phyloP scores from a whole-genome alignment of 495 filamentous ascomycete genomes.

The Talaromyces wortmannii region DNA sequence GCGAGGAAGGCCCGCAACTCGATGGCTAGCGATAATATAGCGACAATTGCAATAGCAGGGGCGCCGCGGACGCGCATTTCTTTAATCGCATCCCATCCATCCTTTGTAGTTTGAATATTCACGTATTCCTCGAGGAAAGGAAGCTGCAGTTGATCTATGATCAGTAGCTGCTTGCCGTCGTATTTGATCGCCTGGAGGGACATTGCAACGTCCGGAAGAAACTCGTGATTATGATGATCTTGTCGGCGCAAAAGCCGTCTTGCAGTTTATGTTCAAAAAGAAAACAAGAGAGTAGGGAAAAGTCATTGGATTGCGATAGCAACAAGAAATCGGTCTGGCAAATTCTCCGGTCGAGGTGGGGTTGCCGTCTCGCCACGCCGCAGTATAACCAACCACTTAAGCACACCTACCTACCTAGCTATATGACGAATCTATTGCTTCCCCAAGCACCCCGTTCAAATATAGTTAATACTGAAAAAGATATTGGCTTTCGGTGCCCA shows the following conservation, averaged over 20 bases:
- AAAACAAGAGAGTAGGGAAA: no score
- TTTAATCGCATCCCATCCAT: constrained; percentile 89
- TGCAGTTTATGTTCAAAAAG: no score
- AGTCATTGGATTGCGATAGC: not conserved
- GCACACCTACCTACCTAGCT: no score
- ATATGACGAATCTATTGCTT: no score
- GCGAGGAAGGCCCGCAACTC: constrained; percentile 21
- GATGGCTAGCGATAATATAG: constrained; percentile 77
- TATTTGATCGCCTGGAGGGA: constrained; percentile 87
- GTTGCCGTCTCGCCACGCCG: no score
- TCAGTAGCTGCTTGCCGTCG: constrained; percentile 63
- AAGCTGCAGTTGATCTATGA: constrained; percentile 84
- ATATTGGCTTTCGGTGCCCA: no score
- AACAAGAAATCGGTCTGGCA: not conserved
- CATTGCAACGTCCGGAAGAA: constrained; percentile 21
- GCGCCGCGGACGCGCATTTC: constrained; percentile 92
- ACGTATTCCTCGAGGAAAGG: constrained; percentile 84
- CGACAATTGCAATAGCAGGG: constrained; percentile 95
- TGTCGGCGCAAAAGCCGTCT: no score
- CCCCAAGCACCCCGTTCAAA: no score
- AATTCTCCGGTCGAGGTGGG: not conserved
- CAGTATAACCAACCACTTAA: no score
- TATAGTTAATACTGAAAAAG: no score
- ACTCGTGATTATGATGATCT: not conserved
- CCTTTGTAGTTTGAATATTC: constrained; percentile 61